Evolutionary conservation across 2,329 filamentous ascomycete genomes (phyloP).

Genomic region (Magnaporthales sp.): DNA sequence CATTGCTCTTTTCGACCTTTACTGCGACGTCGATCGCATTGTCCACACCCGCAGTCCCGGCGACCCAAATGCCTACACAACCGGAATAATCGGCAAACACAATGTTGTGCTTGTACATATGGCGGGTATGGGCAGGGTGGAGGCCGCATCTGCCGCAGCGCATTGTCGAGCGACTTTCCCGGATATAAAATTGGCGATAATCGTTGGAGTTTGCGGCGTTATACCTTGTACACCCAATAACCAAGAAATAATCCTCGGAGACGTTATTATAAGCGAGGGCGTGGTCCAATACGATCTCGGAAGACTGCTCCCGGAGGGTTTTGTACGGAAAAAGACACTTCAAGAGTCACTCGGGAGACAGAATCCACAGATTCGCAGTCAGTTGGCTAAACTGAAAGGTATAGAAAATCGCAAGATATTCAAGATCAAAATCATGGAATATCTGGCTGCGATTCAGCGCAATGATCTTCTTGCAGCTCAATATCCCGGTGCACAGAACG

Average conservation of each 20-base stretch:
- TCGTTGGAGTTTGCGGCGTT: conserved; percentile 18
- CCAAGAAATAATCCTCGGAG: conserved; percentile 13
- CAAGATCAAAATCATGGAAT: conserved; percentile 1
- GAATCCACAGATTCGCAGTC: conserved; percentile 7
- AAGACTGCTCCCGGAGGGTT: conserved; percentile 10
- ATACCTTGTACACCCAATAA: conserved; percentile 7
- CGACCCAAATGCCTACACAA: conserved; percentile 12
- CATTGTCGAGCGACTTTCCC: conserved; percentile 14
- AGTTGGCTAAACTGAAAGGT: conserved; percentile 10
- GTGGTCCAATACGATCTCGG: conserved; percentile 17
- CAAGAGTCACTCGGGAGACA: conserved; percentile 12
- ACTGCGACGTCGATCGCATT: conserved; percentile 16
- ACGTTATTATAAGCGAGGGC: conserved; percentile 15
- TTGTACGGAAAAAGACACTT: conserved; percentile 10
- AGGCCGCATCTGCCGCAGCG: too few species aligned
- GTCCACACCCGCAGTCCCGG: conserved; percentile 15
- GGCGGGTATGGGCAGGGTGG: conserved; percentile 12
- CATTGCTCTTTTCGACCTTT: conserved; percentile 17
- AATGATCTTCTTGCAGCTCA: conserved; percentile 5
- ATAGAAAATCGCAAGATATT: conserved; percentile 3
- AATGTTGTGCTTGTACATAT: conserved; percentile 3
- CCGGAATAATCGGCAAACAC: not conserved
- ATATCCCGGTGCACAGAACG: conserved; percentile 8
- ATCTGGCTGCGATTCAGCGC: not conserved
- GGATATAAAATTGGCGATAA: conserved; percentile 12